These are phyloP conservation scores for Dothideomycetes sp. DNA, from an alignment of 2,329 filamentous ascomycete genomes.

Conservation along the genomic window DNA sequence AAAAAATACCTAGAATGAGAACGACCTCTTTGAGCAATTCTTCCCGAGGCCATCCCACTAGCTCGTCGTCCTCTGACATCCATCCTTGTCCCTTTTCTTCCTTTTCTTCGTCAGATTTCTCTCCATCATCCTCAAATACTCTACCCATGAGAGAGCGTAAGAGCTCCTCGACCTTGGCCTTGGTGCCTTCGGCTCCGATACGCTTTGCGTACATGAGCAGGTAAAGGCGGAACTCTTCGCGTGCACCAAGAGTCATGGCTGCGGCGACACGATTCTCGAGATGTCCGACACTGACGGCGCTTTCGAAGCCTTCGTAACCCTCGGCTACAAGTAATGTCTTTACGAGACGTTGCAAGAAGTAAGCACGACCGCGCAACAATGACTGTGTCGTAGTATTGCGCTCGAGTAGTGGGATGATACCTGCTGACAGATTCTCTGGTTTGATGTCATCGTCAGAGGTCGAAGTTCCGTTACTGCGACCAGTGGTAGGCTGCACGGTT, in stretches of 20 bases:
- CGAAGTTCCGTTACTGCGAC: constrained; percentile 14
- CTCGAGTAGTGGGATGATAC: constrained; percentile 87
- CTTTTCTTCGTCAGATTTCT: constrained; percentile 36
- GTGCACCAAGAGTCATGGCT: constrained; percentile 71
- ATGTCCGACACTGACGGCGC: constrained; percentile 84
- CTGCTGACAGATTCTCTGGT: constrained; percentile 64
- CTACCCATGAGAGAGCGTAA: constrained; percentile 73
- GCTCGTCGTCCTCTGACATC: constrained; percentile 57
- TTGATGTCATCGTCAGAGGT: constrained; percentile 39
- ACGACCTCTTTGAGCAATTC: constrained; percentile 86
- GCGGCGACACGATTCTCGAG: constrained; percentile 91
- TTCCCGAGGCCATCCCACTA: constrained; percentile 86
- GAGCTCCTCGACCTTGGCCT: constrained; percentile 86
- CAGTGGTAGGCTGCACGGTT: constrained; percentile 55
- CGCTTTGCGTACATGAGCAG: constrained; percentile 98
- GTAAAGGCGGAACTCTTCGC: constrained; percentile 88
- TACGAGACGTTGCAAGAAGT: constrained; percentile 82
- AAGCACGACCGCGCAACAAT: constrained; percentile 81
- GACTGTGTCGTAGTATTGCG: constrained; percentile 91
- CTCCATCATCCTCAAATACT: constrained; percentile 49
- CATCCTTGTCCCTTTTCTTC: constrained; percentile 41
- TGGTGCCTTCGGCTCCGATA: constrained; percentile 78
- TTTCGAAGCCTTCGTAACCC: constrained; percentile 87
- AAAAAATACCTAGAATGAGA: constrained; percentile 71
- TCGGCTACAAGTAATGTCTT: constrained; percentile 81